Conservation (phyloP, 169 alveolate species). For the Babesia gibsoni region DNA sequence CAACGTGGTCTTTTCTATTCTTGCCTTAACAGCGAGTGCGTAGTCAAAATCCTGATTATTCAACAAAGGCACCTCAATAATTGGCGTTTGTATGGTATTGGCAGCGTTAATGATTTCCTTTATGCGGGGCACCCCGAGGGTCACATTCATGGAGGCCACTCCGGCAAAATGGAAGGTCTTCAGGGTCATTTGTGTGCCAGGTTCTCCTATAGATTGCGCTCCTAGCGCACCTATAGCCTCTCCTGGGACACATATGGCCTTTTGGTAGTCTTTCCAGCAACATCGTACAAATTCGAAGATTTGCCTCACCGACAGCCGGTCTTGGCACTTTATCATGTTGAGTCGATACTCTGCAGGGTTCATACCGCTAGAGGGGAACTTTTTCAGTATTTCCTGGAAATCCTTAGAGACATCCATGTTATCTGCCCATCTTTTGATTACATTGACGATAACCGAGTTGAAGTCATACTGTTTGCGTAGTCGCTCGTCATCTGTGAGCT, state of each 20-base stretch:
- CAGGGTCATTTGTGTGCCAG: conserved; percentile 99
- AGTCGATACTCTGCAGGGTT: not conserved
- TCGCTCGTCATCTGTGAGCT: not conserved
- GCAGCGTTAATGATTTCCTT: conserved; percentile 98
- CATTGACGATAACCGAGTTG: not conserved
- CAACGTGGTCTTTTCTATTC: conserved; percentile 85
- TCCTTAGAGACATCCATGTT: not conserved
- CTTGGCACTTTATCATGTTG: conserved; percentile 37
- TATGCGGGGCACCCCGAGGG: conserved; percentile 98
- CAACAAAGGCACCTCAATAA: conserved; percentile 85
- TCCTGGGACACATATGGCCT: conserved; percentile 95
- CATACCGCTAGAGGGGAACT: conserved; percentile 1
- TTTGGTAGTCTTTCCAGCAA: conserved; percentile 88
- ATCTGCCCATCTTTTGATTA: not conserved
- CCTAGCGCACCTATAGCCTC: conserved; percentile 99
- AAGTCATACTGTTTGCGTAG: not conserved
- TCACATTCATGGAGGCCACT: conserved; percentile 96
- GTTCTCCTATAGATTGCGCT: conserved; percentile 99
- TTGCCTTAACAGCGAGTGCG: conserved; percentile 88
- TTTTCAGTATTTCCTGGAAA: conserved; percentile 4
- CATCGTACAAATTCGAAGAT: conserved; percentile 79
- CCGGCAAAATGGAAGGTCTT: conserved; percentile 99
- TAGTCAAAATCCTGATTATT: conserved; percentile 62
- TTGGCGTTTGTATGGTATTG: conserved; percentile 92
- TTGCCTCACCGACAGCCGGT: conserved; percentile 76